Percentiles rank a stretch among this genome's conserved stretches.
These are phyloP conservation scores for Ogataea trehalophila DNA, from an alignment of 805 yeast genomes.

Conservation along the genomic window DNA sequence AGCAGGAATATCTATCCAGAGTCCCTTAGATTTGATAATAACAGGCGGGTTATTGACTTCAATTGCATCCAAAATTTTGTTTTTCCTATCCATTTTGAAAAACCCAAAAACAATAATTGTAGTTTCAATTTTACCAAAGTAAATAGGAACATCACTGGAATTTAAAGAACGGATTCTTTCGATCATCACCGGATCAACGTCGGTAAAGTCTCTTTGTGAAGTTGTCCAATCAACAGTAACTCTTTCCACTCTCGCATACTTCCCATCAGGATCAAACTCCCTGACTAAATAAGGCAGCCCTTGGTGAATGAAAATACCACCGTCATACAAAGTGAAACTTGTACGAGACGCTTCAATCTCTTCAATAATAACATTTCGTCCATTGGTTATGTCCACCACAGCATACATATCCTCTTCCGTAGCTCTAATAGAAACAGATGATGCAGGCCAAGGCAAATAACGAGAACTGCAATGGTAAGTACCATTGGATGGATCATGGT, in stretches of 20 bases:
- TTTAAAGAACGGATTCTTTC: constrained; percentile 58
- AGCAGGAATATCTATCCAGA: constrained; percentile 86
- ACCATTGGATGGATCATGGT: constrained; percentile 36
- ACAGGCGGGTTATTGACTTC: constrained; percentile 90
- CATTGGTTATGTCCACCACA: constrained; percentile 83
- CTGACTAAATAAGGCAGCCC: constrained; percentile 85
- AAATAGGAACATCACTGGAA: constrained; percentile 50
- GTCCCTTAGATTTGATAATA: constrained; percentile 62
- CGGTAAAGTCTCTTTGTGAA: constrained; percentile 85
- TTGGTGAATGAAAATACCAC: constrained; percentile 92
- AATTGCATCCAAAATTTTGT: constrained; percentile 85
- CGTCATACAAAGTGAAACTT: constrained; percentile 83
- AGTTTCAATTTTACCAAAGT: constrained; percentile 68
- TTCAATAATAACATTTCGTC: constrained; percentile 74
- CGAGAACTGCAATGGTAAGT: constrained; percentile 52
- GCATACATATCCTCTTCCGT: constrained; percentile 79
- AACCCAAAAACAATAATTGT: constrained; percentile 86
- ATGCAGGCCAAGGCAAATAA: constrained; percentile 79
- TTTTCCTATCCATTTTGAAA: constrained; percentile 74
- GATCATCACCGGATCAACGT: constrained; percentile 80
- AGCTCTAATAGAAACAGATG: constrained; percentile 73
- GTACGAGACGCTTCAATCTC: constrained; percentile 86
- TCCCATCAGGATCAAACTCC: constrained; percentile 76
- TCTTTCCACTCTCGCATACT: constrained; percentile 77
- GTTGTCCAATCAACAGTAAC: constrained; percentile 96